Conservation (phyloP, 257 asterid species). For the Apocynum venetum region DNA sequence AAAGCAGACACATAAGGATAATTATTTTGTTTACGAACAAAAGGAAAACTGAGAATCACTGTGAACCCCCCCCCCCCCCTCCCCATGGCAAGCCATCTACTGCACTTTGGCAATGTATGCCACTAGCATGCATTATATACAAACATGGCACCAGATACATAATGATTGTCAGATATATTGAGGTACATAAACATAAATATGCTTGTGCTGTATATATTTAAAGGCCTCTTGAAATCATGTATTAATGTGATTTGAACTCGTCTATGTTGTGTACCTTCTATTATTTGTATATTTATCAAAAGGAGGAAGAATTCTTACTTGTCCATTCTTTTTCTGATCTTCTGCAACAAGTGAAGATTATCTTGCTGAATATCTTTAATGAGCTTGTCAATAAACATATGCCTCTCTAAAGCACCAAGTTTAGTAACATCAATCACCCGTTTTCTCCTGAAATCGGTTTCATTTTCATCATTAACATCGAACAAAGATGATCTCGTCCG, state of each 20-base stretch:
- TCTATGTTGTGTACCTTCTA: not conserved
- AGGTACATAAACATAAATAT: not conserved
- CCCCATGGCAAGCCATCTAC: not conserved
- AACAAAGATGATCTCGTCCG: slow-evolving; percentile 31
- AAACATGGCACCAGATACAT: not conserved
- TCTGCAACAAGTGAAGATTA: slow-evolving; percentile 32
- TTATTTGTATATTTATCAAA: not conserved
- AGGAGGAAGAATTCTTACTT: slow-evolving; percentile 20
- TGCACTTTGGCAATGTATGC: not conserved
- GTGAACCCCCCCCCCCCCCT: not conserved
- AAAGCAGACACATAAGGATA: too few relatives aligned
- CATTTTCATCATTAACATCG: slow-evolving; percentile 16
- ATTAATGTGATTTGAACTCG: not conserved
- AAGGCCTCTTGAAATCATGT: not conserved
- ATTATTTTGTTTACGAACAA: too few relatives aligned
- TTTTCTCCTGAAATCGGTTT: slow-evolving; percentile 5
- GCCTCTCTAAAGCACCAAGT: slow-evolving; percentile 32
- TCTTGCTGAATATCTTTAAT: slow-evolving; percentile 34
- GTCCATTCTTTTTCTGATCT: slow-evolving; percentile 33
- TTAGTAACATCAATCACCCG: slow-evolving; percentile 36
- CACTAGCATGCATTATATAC: not conserved
- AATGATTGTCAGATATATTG: not conserved
- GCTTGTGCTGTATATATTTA: not conserved
- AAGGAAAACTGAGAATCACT: too few relatives aligned
- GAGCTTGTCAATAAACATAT: slow-evolving; percentile 30